These are phyloP conservation scores for Chrysoporthe puriensis DNA, from an alignment of 2,329 filamentous ascomycete species.

Conservation along the genomic window DNA sequence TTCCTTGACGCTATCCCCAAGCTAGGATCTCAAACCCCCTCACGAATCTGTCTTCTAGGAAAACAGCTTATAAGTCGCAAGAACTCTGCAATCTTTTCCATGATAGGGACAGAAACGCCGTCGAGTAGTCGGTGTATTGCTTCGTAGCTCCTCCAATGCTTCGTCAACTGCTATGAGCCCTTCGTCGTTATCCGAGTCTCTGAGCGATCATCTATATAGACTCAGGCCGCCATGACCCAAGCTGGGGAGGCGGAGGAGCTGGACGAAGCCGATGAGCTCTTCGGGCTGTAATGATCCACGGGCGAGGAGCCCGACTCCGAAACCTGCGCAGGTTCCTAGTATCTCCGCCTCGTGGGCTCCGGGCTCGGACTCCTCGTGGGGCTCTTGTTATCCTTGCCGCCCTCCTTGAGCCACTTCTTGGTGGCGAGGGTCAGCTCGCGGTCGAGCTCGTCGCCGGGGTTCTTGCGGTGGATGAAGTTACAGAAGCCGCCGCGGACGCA, in stretches of 20 bases:
- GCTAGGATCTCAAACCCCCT: background rate
- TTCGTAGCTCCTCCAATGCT: background rate
- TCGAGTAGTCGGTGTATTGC: background rate
- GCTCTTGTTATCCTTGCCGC: conserved; percentile 83
- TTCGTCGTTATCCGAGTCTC: background rate
- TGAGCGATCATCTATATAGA: background rate
- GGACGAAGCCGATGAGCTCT: background rate
- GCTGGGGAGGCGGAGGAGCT: no score
- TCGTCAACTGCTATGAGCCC: background rate
- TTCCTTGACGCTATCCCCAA: background rate
- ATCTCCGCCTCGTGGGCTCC: conserved; percentile 76
- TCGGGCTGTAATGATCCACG: background rate
- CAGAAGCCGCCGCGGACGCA: conserved; percentile 97
- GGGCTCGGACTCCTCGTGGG: conserved; percentile 82
- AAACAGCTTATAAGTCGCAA: background rate
- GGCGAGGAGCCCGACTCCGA: background rate
- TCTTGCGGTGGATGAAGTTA: conserved; percentile 99
- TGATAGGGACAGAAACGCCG: background rate
- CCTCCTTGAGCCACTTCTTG: conserved; percentile 92
- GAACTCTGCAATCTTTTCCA: background rate
- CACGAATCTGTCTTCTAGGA: background rate
- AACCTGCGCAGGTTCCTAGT: conserved; percentile 43
- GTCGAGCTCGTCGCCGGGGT: conserved; percentile 86
- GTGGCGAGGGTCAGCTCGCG: conserved; percentile 84
- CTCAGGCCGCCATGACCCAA: background rate